These are phyloP conservation scores for Keqinozyma sinolaborantium DNA, from an alignment of 1,139 yeast genomes.

Conservation along the genomic window DNA sequence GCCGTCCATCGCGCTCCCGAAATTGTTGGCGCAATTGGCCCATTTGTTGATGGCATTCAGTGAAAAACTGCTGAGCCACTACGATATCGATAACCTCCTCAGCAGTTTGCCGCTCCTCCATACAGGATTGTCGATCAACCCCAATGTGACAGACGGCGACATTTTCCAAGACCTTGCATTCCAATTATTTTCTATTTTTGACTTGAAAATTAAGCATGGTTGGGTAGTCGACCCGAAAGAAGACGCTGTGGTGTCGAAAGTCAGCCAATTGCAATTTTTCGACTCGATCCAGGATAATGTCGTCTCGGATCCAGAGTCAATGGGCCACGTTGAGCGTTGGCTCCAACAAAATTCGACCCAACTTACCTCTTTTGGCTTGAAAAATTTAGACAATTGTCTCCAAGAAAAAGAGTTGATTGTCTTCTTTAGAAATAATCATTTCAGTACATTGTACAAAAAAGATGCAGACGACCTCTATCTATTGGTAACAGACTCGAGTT, in stretches of 20 bases:
- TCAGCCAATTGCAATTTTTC: conserved; percentile 33
- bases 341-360: conserved; percentile 60
- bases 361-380: conserved; percentile 62
- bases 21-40: conserved; percentile 44
- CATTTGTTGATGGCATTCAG: conserved; percentile 33
- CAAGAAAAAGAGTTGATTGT: conserved; percentile 45
- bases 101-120: conserved; percentile 60
- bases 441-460: conserved; percentile 64
- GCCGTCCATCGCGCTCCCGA: conserved; percentile 18
- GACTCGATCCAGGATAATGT: conserved; percentile 45
- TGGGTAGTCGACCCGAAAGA: conserved; percentile 32
- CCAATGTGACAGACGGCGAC: conserved; percentile 58
- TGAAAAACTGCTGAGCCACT: conserved; percentile 9
- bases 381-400: conserved; percentile 40
- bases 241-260: conserved; percentile 15
- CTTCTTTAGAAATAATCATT: conserved; percentile 84
- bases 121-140: conserved; percentile 73
- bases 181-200: conserved; percentile 37
- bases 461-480: conserved; percentile 48
- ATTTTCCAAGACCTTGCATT: conserved; percentile 43
- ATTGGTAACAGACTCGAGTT: conserved; percentile 73
- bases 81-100: conserved; percentile 35
- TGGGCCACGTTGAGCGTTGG: conserved; percentile 27
- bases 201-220: conserved; percentile 46
- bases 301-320: conserved; percentile 14